Evolutionary conservation across 1,284 basidiomycete genomes (phyloP), one percentile per base, ranked within the genome.

Genomic region (Afroboletus lepidellus): DNA sequence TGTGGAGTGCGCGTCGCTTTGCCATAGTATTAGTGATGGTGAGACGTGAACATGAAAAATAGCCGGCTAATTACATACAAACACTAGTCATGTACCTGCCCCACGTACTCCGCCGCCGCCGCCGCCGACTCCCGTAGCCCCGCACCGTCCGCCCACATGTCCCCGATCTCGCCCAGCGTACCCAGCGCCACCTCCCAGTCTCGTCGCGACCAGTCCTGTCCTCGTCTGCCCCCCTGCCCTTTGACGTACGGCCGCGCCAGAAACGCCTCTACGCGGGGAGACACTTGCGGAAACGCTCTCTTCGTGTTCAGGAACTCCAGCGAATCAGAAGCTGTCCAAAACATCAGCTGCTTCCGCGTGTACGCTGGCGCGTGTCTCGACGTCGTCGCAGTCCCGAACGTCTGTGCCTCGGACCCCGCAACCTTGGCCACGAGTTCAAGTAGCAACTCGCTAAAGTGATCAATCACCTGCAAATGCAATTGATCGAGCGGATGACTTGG

Each of bases 191-290:
- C 72, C 54, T 75, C 70, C 87, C 88, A 90, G 58, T 83, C 84
- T 47, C 74, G 71, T 47, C 77, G 72, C 15, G 84, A 74, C 87
- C 87, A 90, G 57, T 90, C 85, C 60, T 82, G 79, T 5, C 87
- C 87, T 24, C 77, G 68, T 36, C 83, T 74, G 27, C 77, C 77
- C 0, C 83, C 84, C 23, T 53, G 60, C 25, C 66, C 69, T 37
- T 70, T 13, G 11, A 12, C 62, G 55, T 78, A 77, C 47, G 80
- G 76, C 50, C 70, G 67, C 45, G 71, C 73, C 49, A 87, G 66
- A 65, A 88, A 85, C 33, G 72, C 64, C 27, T 74, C 76, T 38
- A 80, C 61, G 11, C 74, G 68, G 27, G 84, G 79, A 32, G 72
- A 74, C 18, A 71, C 72, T n/a, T 53, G 61, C 5, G 54, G 49